These are phyloP conservation scores for Vinca minor DNA, from an alignment of 257 asterid species.

Conservation along the genomic window DNA sequence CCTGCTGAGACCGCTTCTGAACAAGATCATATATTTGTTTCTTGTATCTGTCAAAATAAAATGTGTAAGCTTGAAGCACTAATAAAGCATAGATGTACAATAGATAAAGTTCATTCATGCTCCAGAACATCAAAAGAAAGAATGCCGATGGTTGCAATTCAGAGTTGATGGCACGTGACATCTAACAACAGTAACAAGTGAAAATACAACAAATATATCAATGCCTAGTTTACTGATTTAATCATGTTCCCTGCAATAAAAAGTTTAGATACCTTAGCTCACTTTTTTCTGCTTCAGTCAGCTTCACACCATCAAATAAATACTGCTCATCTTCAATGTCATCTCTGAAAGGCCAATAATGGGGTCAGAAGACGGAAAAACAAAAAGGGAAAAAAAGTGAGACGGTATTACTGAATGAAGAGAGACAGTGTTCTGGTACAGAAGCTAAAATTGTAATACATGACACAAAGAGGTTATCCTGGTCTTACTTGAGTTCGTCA, in stretches of 20 bases:
- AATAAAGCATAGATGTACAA: not conserved
- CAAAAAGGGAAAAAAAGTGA: not conserved
- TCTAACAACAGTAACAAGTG: too few relatives aligned
- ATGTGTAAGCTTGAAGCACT: not conserved
- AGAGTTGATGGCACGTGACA: not conserved
- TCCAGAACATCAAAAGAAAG: not conserved
- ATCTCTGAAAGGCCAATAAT: conserved; percentile 47
- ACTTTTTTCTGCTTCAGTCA: conserved; percentile 59
- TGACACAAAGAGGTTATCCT: conserved; percentile 2
- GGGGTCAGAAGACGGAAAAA: not conserved
- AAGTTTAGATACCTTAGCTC: conserved; percentile 47
- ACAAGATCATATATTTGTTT: conserved; percentile 70
- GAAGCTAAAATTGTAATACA: not conserved
- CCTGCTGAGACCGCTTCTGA: conserved; percentile 65
- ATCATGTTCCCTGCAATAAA: not conserved
- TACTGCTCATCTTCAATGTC: conserved; percentile 85
- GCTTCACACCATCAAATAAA: conserved; percentile 69
- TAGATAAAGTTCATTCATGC: not conserved
- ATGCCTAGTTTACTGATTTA: not conserved
- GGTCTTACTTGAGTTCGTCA: conserved; percentile 65
- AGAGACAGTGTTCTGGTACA: not conserved
- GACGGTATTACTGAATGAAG: conserved; percentile 3
- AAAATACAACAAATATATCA: too few relatives aligned
- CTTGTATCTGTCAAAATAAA: conserved; percentile 56
- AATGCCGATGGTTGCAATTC: not conserved